phyloP scores from a whole-genome alignment of 495 filamentous ascomycete species.

The Aspergillus affinis region DNA sequence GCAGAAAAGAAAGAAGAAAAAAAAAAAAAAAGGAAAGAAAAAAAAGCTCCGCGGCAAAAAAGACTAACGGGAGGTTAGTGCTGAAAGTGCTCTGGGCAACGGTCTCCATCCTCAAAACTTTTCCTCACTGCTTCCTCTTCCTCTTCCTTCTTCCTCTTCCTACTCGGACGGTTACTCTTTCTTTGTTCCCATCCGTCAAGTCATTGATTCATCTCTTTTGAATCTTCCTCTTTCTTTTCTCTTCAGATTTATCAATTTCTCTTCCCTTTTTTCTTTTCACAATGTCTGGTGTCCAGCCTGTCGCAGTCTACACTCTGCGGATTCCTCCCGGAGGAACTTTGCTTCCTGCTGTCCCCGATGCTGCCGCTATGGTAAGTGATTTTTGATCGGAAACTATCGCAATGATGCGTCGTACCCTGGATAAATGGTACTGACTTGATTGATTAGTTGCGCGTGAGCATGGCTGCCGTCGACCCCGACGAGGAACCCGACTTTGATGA shows the following conservation, averaged over 20 bases:
- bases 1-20: slow-evolving; percentile 23
- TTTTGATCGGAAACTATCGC: not conserved
- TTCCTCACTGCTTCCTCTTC: slow-evolving; percentile 9
- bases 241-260: slow-evolving; percentile 11
- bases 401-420: too few relatives aligned
- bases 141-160: slow-evolving; percentile 11
- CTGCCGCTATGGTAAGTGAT: slow-evolving; percentile 76
- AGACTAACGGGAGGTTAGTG: too few relatives aligned
- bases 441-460: slow-evolving; percentile 85
- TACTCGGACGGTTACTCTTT: slow-evolving; percentile 19
- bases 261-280: slow-evolving; percentile 13
- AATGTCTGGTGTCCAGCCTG: slow-evolving; percentile 64
- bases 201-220: slow-evolving; percentile 18
- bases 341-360: slow-evolving; percentile 70
- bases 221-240: slow-evolving; percentile 21
- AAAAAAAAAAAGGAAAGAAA: slow-evolving; percentile 29
- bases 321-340: slow-evolving; percentile 77
- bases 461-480: slow-evolving; percentile 95
- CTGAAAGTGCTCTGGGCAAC: not conserved
- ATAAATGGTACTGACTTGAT: not conserved
- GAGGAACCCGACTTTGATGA: slow-evolving; percentile 65
- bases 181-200: slow-evolving; percentile 24
- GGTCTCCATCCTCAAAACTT: slow-evolving; percentile 16
- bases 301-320: slow-evolving; percentile 86
- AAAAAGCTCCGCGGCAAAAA: slow-evolving; percentile 21